Percentiles rank a stretch among this genome's conserved stretches.
Evolutionary conservation across 805 yeast species (phyloP).

Genomic region (Candida sanyiensis): DNA sequence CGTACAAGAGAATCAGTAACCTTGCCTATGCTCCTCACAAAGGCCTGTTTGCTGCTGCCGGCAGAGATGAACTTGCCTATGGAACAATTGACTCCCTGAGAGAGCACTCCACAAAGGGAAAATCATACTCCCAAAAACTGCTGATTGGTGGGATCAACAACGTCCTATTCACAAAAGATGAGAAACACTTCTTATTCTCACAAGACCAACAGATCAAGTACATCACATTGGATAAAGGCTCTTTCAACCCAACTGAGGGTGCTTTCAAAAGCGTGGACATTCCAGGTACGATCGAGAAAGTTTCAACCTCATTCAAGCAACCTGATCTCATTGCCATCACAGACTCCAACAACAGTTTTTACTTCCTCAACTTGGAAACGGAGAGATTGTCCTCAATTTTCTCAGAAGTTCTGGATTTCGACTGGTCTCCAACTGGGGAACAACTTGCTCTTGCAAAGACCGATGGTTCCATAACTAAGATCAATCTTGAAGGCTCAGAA

Average conservation of each 20-base stretch:
- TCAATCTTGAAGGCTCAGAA: conserved; percentile 11
- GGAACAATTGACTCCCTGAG: conserved; percentile 32
- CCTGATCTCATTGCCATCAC: conserved; percentile 17
- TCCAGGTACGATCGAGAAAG: conserved; percentile 12
- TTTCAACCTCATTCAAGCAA: conserved; percentile 22
- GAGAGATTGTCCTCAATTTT: conserved; percentile 5
- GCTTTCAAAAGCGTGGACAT: conserved; percentile 15
- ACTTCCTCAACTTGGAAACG: conserved; percentile 11
- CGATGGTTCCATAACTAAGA: conserved; percentile 16
- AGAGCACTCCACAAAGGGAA: conserved; percentile 22
- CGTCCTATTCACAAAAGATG: conserved; percentile 29
- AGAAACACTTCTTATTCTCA: conserved; percentile 27
- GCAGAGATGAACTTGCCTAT: conserved; percentile 30
- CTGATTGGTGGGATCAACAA: conserved; percentile 24
- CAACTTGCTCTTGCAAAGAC: conserved; percentile 15
- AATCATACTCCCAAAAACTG: conserved; percentile 6
- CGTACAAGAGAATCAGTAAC: conserved; percentile 31
- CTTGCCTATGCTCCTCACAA: conserved; percentile 32
- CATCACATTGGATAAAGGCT: neutral
- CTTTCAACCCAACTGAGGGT: neutral
- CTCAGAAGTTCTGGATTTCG: conserved; percentile 20
- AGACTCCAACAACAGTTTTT: conserved; percentile 14
- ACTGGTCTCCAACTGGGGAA: conserved; percentile 22
- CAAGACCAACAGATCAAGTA: conserved; percentile 20
- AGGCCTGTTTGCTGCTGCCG: conserved; percentile 35